Base-by-base conservation (phyloP, 169 alveolate species). In the Ichthyophthirius multifiliis region DNA sequence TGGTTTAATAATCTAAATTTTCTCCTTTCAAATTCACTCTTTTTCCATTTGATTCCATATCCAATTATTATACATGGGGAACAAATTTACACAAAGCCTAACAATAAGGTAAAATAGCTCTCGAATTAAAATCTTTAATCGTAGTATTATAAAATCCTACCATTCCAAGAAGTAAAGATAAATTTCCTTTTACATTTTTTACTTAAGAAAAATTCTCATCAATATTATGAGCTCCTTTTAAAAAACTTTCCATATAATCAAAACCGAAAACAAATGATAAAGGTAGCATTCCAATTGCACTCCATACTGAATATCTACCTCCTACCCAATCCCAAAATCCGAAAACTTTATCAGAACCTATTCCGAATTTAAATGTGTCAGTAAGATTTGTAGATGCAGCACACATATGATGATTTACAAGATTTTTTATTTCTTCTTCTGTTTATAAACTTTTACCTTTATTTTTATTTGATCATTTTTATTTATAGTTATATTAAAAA, bases 241-340 rank as follows among this genome's bases (percentile, higher is more conserved):
- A 85, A 89, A 97, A 95, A 43, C 92, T 83, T 43, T 88, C 87
- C 44, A 96, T 94, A 67, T 95, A 84, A 73, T 94, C 96, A 75
- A 71, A 95, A 65, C 99, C 99, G 86, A 93, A 98, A 75, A 96
- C 95, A 2, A 97, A 87, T 37, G 98, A 90, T 35, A 97, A 93
- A 2, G 99, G 99, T 1, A 99, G 89, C 4, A 98, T 88, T 32
- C 99, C 99, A 16, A 99, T 99, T 1, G 99, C 99, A 77, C 99
- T 93, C 71, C 99, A 96, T 0, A 98, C 99, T 18, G 99, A 97
- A 93, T 92, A 99, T 62, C 99, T 91, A 16, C 99, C 99, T 7
- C 99, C 99, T 48, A 97, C 99, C 99, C 99, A 98, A 86, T 98
- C 99, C 99, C 99, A 98, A 86, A 98, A 98, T 30, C 99, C 99